Conservation (phyloP, 2,329 filamentous ascomycete species). For the Colletotrichum sp. region DNA sequence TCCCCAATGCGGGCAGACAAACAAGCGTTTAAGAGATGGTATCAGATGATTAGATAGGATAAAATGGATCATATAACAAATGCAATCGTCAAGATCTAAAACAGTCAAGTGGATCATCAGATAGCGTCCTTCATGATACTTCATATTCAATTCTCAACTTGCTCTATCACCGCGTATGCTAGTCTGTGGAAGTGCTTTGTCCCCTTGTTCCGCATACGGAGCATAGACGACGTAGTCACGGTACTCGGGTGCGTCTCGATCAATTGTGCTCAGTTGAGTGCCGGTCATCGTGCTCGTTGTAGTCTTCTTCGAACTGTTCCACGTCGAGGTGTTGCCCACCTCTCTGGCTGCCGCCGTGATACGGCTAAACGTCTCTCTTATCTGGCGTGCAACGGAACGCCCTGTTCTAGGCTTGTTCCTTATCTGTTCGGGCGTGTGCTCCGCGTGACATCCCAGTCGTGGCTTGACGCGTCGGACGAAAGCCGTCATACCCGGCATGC, state of each 20-base stretch:
- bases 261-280: not conserved
- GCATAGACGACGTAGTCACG: not conserved
- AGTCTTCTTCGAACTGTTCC: not conserved
- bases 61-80: not conserved
- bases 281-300: not conserved
- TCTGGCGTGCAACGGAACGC: not conserved
- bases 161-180: not conserved
- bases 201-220: not conserved
- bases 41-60: accelerated
- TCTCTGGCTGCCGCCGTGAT: not conserved
- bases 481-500: conserved; percentile 10
- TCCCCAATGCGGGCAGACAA: conserved; percentile 6
- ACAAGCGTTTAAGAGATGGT: not conserved
- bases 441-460: not conserved
- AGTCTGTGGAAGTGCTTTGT: not conserved
- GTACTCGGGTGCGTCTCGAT: not conserved
- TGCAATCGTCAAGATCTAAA: not conserved
- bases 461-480: conserved; percentile 3
- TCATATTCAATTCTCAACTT: accelerated
- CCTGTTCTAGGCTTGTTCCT: not conserved
- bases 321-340: not conserved
- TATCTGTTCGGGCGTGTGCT: not conserved
- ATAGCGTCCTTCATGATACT: not conserved
- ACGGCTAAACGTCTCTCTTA: not conserved
- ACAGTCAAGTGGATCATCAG: not conserved